Percentiles rank a stretch among this genome's conserved stretches.
Evolutionary conservation across 2,329 filamentous ascomycete genomes (phyloP).

Genomic region (Ophiostoma australiae): DNA sequence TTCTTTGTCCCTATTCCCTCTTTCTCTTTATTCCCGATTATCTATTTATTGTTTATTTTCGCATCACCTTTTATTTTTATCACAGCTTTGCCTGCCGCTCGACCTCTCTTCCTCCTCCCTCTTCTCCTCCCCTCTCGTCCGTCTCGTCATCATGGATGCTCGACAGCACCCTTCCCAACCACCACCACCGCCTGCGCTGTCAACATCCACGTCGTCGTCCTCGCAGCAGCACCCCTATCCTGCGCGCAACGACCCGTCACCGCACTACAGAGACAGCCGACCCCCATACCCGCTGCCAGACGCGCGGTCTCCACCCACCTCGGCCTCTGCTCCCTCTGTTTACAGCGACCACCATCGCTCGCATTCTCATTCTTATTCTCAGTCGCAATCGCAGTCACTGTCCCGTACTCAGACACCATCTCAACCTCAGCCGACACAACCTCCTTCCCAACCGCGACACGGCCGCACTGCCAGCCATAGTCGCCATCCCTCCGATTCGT

Average conservation of each 20-base stretch:
- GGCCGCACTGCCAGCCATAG: slow-evolving; percentile 27
- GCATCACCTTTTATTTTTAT: slow-evolving; percentile 1
- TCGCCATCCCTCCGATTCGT: slow-evolving; percentile 40
- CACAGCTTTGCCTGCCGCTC: too few relatives aligned
- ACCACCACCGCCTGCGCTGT: slow-evolving; percentile 24
- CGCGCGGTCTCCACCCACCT: slow-evolving; percentile 28
- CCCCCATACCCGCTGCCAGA: slow-evolving; percentile 31
- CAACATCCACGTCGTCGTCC: slow-evolving; percentile 17
- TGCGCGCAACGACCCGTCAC: slow-evolving; percentile 35
- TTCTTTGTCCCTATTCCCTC: background rate
- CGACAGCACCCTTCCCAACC: slow-evolving; percentile 33
- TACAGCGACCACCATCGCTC: slow-evolving; percentile 32
- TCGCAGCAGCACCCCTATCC: slow-evolving; percentile 32
- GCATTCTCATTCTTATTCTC: background rate
- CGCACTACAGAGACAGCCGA: slow-evolving; percentile 31
- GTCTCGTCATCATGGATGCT: slow-evolving; percentile 36
- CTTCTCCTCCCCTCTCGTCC: background rate
- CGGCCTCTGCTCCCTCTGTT: slow-evolving; percentile 29
- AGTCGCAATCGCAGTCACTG: background rate
- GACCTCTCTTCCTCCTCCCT: background rate
- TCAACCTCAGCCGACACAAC: slow-evolving; percentile 23
- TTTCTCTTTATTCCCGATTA: slow-evolving; percentile 1
- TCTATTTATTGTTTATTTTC: background rate
- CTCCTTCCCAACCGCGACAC: slow-evolving; percentile 8
- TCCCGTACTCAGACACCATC: slow-evolving; percentile 23